Evolutionary conservation across 768 basidiomycete species (phyloP).

Genomic region (Boletus huronensis): DNA sequence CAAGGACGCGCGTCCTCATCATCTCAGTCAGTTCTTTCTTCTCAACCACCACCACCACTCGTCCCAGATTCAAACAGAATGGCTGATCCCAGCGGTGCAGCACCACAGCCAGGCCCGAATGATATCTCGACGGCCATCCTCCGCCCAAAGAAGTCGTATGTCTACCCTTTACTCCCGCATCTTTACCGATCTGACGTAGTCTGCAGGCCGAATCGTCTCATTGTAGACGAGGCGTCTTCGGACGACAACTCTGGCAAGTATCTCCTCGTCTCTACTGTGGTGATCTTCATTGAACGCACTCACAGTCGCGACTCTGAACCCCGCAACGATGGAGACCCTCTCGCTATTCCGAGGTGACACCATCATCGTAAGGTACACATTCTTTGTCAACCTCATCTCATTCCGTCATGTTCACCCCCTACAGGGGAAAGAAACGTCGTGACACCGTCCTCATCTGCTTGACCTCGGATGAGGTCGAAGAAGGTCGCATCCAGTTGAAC

Average conservation of each 20-base stretch:
- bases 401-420: neutral
- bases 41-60: slow-evolving; percentile 9
- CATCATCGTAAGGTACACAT: slow-evolving; percentile 80
- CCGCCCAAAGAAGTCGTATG: slow-evolving; percentile 96
- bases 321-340: slow-evolving; percentile 92
- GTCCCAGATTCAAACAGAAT: slow-evolving; percentile 25
- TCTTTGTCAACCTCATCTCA: neutral
- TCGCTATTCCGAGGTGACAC: slow-evolving; percentile 97
- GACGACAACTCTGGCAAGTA: slow-evolving; percentile 93
- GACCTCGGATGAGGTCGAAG: slow-evolving; percentile 94
- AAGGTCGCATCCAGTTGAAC: slow-evolving; percentile 98
- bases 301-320: slow-evolving; percentile 89
- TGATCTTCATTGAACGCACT: slow-evolving; percentile 15
- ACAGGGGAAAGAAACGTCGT: slow-evolving; percentile 93
- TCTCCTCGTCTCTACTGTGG: neutral
- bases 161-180: slow-evolving; percentile 18
- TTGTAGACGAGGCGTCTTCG: slow-evolving; percentile 89
- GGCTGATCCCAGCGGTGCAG: slow-evolving; percentile 83
- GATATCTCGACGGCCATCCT: slow-evolving; percentile 94
- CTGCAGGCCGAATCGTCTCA: slow-evolving; percentile 89
- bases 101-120: slow-evolving; percentile 81
- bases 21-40: slow-evolving; percentile 2
- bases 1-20: slow-evolving; percentile 32
- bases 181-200: slow-evolving; percentile 15
- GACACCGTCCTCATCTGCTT: slow-evolving; percentile 98